These are phyloP conservation scores for Davidsoniella virescens DNA, from an alignment of 2,329 filamentous ascomycete species.

Conservation along the genomic window DNA sequence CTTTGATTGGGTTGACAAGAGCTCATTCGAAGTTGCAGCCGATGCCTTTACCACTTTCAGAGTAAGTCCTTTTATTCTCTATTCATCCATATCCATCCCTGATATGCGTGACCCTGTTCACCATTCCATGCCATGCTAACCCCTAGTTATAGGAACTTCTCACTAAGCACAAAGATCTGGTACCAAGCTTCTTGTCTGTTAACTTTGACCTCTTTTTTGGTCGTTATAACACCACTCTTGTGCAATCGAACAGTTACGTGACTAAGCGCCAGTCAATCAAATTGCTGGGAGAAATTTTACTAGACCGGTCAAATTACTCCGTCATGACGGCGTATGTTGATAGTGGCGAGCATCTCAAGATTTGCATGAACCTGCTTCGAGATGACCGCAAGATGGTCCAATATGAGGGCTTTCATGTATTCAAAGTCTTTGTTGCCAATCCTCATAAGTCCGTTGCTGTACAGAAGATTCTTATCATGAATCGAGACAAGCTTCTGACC, in stretches of 20 bases:
- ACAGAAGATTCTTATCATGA: constrained; percentile 90
- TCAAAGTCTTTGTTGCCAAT: constrained; percentile 98
- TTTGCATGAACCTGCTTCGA: constrained; percentile 91
- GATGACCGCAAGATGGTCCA: constrained; percentile 98
- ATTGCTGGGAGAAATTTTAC: constrained; percentile 79
- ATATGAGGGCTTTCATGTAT: constrained; percentile 97
- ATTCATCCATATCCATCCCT: neutral
- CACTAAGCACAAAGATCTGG: constrained; percentile 82
- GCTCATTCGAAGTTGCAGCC: constrained; percentile 88
- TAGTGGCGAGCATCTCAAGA: constrained; percentile 86
- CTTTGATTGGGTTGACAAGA: constrained; percentile 93
- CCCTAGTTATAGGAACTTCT: constrained; percentile 54
- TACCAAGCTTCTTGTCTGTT: constrained; percentile 70
- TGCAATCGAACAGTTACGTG: constrained; percentile 90
- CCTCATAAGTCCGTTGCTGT: constrained; percentile 95
- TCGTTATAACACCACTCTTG: constrained; percentile 71
- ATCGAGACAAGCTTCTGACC: constrained; percentile 73
- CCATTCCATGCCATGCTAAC: constrained; percentile 3
- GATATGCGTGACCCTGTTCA: neutral
- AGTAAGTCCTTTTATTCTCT: constrained; percentile 31
- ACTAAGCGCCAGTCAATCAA: constrained; percentile 98
- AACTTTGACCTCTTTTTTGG: constrained; percentile 92
- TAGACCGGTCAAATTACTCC: constrained; percentile 91
- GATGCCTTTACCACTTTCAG: constrained; percentile 97
- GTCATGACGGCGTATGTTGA: constrained; percentile 98